A percentile compares a stretch with the other conserved stretches of the same genome.
Conservation (phyloP, 1,284 basidiomycete species). For the Cryptococcus sp. region DNA sequence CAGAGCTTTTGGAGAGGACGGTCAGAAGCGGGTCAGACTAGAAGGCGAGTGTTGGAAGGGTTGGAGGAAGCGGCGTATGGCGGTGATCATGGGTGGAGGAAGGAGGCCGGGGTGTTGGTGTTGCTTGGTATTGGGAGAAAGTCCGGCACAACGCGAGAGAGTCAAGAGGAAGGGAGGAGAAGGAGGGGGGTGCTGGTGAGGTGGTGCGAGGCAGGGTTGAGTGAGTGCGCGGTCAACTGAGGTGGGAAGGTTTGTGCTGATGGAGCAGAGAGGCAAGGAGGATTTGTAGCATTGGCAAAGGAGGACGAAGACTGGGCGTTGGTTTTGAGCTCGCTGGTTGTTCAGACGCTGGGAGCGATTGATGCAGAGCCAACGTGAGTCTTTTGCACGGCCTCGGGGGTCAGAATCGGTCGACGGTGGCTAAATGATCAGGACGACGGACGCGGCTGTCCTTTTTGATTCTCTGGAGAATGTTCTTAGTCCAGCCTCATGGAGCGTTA, state of each 20-base stretch:
- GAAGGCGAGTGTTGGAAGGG: constrained; percentile 8
- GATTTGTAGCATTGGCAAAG: background rate
- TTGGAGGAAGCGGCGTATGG: constrained; percentile 7
- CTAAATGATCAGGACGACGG: constrained; percentile 2
- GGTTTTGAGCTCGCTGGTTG: background rate
- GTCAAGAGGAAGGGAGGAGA: too few relatives aligned
- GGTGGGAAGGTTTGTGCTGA: background rate
- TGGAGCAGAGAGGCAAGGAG: background rate
- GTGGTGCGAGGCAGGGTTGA: constrained; percentile 16
- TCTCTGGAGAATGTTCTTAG: constrained; percentile 9
- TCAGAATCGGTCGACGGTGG: too few relatives aligned
- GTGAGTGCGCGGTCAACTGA: background rate
- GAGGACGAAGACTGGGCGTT: background rate
- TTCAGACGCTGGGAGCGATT: background rate
- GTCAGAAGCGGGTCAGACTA: constrained; percentile 2
- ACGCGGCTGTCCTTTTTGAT: constrained; percentile 1
- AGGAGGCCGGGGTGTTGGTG: constrained; percentile 12
- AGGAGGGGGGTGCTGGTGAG: constrained; percentile 11
- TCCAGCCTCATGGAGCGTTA: constrained; percentile 11
- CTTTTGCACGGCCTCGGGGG: too few relatives aligned
- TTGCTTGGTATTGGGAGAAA: constrained; percentile 6
- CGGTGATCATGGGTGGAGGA: constrained; percentile 6
- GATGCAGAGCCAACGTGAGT: too few relatives aligned
- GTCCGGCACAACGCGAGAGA: too few relatives aligned
- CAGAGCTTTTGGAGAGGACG: constrained; percentile 43